These are phyloP conservation scores for Pontederia paniculata DNA, from an alignment of 176 grass and related monocot species.

Conservation along the genomic window DNA sequence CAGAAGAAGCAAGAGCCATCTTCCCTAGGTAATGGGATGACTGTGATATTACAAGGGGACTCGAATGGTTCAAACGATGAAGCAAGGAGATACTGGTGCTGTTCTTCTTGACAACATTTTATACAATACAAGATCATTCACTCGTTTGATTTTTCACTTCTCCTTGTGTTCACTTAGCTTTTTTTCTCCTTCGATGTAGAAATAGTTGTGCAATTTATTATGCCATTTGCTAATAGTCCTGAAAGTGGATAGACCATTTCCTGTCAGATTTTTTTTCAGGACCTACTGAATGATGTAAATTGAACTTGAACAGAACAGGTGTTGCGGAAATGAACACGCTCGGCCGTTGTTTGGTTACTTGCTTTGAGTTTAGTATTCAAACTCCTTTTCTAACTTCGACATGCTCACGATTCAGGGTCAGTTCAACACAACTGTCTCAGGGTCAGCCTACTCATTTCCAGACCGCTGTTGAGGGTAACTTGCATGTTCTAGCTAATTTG, in stretches of 20 bases:
- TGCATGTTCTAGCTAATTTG: no score
- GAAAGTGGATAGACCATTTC: neutral
- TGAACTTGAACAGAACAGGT: no score
- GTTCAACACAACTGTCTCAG: no score
- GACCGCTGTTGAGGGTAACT: no score
- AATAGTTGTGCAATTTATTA: neutral
- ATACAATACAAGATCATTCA: neutral
- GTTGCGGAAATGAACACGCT: no score
- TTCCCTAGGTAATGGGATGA: neutral
- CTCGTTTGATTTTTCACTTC: neutral
- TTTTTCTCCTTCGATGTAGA: neutral
- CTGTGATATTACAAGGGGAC: neutral
- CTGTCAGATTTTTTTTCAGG: neutral
- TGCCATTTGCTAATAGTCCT: neutral
- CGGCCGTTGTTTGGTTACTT: no score
- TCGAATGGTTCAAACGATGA: neutral
- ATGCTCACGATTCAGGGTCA: no score
- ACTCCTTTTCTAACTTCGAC: no score
- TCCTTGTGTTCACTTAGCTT: neutral
- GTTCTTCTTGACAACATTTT: neutral
- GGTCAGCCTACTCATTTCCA: no score
- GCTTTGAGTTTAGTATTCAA: no score
- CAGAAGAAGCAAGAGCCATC: neutral
- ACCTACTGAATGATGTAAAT: no score
- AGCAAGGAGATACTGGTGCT: neutral